These are phyloP conservation scores for Setaria viridis DNA, from an alignment of 202 grass and related monocot genomes.

Conservation along the genomic window DNA sequence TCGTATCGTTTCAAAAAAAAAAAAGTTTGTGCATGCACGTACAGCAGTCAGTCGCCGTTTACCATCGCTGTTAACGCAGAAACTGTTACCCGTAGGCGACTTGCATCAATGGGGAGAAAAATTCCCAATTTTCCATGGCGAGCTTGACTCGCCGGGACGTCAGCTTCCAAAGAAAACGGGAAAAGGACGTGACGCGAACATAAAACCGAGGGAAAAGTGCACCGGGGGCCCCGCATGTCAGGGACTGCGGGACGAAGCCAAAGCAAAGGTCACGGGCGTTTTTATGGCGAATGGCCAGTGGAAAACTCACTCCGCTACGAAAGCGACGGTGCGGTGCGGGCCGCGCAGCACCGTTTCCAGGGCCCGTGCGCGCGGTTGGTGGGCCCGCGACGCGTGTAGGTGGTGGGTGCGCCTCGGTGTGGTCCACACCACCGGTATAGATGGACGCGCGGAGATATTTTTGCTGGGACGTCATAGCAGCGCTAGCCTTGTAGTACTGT, in stretches of 20 bases:
- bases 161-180: not conserved
- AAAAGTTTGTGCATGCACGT: not conserved
- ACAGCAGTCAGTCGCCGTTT: not conserved
- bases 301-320: not conserved
- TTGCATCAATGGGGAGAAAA: not conserved
- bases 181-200: not conserved
- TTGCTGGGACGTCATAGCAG: not conserved
- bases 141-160: not conserved
- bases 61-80: not conserved
- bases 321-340: slow-evolving; percentile 10
- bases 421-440: not conserved
- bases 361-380: not conserved
- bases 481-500: not conserved
- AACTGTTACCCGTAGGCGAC: not conserved
- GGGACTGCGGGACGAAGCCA: accelerated
- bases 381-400: not conserved
- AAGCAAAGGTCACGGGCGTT: not conserved
- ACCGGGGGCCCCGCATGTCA: not conserved
- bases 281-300: not conserved
- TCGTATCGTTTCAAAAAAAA: no score
- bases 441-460: slow-evolving; percentile 33
- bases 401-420: slow-evolving; percentile 14
- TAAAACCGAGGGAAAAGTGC: not conserved
- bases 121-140: not conserved
- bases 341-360: not conserved